Percentiles rank a stretch among this genome's conserved stretches.
phyloP scores from a whole-genome alignment of 1,284 basidiomycete species.

The Stereum hirsutum region DNA sequence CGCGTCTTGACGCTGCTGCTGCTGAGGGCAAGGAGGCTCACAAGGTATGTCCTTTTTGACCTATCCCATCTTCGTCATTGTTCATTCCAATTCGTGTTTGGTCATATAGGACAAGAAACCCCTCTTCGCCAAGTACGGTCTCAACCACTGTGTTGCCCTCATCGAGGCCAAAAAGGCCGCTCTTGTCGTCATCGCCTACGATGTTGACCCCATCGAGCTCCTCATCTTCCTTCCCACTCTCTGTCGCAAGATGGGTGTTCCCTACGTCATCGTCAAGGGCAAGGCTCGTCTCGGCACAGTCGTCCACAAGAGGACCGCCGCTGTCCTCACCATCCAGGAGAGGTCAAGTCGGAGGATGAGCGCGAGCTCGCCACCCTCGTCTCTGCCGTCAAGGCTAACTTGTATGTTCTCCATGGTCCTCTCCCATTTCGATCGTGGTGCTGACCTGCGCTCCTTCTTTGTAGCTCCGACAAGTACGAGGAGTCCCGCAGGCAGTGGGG shows the following conservation, averaged over 20 bases:
- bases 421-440: constrained; percentile 4
- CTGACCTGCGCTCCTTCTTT: no score
- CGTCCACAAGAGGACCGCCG: constrained; percentile 97
- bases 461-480: constrained; percentile 93
- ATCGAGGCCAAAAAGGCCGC: constrained; percentile 99
- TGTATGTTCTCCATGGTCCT: constrained; percentile 38
- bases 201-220: no score
- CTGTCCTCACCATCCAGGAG: constrained; percentile 86
- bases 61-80: no score
- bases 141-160: constrained; percentile 51
- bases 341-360: constrained; percentile 91
- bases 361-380: constrained; percentile 91
- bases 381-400: constrained; percentile 95
- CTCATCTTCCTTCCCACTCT: constrained; percentile 97
- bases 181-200: constrained; percentile 94
- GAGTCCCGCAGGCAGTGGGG: constrained; percentile 91
- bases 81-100: constrained; percentile 7
- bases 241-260: no score
- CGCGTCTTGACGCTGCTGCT: constrained; percentile 75
- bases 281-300: constrained; percentile 96
- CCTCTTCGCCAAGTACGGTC: constrained; percentile 12
- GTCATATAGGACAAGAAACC: background rate
- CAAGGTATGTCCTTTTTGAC: no score
- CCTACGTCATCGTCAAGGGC: constrained; percentile 97
- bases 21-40: constrained; percentile 75